Evolutionary conservation across 495 filamentous ascomycete species (phyloP), one percentile per base, ranked within the genome.

Genomic region (Annulohypoxylon moriforme): DNA sequence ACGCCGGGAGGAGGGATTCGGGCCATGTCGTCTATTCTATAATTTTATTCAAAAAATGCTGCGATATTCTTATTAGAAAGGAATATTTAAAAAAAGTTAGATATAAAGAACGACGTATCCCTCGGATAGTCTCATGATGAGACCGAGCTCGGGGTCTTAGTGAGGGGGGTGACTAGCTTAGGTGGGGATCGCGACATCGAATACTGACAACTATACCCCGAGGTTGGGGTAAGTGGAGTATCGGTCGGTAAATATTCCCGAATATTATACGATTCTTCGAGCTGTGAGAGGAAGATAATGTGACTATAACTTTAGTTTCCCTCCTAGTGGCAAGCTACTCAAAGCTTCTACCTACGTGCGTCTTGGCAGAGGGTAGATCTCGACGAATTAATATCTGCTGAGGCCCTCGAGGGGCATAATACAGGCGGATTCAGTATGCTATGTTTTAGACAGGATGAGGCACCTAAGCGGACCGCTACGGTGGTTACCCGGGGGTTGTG

Each of bases 1-100:
- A 84, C 79, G 34, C 83, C 83, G 8, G 80, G 73, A 7, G 78
- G 75, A 31, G 81, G 61, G 29, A 55, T 44, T 64, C 46, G 61
- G 14, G 13, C 61, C 61, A 64, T 64, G 8, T 10, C 20, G 82
- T 18, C 20, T 22, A 25, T 50, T 63, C 52, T 52, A 25, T 14
- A 5, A 13, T 34, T 16, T 29, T 31, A n/a, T 52, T 29, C 13
- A 9, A 29, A 29, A 29, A 27, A 22, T 31, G n/a, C 8, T 50
- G 24, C 22, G 11, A 14, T 52, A 50, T 18, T 34, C 7, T n/a
- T 36, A 20, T 6, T 24, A 56, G 29, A 31, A 49, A 34, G 9
- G 5, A 40, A 53, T n/a, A 14, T 14, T 4, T 34, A 2, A 34
- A 20, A 34, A 7, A 20, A 18, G 29, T 2, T 44, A 31, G 13